Conservation (phyloP, 306 rosid genomes). For the Medicago ruthenica region DNA sequence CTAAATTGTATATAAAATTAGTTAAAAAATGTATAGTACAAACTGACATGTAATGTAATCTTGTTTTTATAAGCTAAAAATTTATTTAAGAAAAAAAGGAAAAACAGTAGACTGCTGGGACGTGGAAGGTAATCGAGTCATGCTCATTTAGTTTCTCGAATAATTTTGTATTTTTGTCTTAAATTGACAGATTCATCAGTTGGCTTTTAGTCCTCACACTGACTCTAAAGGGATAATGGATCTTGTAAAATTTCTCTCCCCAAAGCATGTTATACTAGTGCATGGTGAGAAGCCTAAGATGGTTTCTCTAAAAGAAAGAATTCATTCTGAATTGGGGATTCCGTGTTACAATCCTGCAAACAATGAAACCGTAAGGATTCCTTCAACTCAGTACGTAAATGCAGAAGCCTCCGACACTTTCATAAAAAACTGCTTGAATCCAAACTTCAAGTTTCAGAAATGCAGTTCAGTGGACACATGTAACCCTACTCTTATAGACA, state of each 20-base stretch:
- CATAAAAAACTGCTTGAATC: constrained; percentile 58
- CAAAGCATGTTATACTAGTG: constrained; percentile 86
- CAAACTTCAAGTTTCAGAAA: constrained; percentile 74
- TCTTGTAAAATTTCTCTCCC: constrained; percentile 86
- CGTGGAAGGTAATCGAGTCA: not conserved
- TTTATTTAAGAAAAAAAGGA: too few relatives aligned
- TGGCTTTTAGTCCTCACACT: constrained; percentile 95
- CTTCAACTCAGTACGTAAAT: constrained; percentile 63
- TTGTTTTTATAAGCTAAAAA: too few relatives aligned
- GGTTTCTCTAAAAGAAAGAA: constrained; percentile 74
- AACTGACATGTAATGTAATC: not conserved
- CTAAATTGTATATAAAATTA: not conserved
- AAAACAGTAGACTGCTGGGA: too few relatives aligned
- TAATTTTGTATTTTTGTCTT: constrained; percentile 19
- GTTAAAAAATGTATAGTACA: not conserved
- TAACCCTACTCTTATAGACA: constrained; percentile 37
- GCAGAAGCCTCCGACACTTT: constrained; percentile 66
- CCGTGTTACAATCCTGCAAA: constrained; percentile 79
- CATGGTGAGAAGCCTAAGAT: constrained; percentile 94
- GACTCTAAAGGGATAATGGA: constrained; percentile 98
- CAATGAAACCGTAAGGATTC: constrained; percentile 63
- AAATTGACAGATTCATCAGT: constrained; percentile 80
- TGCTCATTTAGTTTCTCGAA: constrained; percentile 30
- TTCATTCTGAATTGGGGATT: constrained; percentile 83
- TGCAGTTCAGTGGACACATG: constrained; percentile 42